Conservation (phyloP, 768 basidiomycete genomes). For the Leucosporidium scottii region DNA sequence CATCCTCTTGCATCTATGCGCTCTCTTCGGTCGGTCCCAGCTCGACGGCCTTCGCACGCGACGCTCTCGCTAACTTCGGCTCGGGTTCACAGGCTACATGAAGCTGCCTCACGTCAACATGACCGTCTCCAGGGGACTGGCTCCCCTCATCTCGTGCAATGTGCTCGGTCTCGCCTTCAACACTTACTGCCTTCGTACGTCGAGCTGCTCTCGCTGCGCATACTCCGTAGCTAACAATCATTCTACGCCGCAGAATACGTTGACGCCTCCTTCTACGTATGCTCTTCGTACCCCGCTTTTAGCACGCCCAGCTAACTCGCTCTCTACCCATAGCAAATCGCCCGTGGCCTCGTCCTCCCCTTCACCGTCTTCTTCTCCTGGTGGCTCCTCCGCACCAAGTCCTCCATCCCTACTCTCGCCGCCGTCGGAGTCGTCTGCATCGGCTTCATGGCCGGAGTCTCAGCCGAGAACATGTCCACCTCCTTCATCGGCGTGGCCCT, state of each 20-base stretch:
- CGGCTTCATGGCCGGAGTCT: constrained; percentile 68
- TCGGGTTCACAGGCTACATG: constrained; percentile 56
- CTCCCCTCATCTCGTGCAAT: constrained; percentile 67
- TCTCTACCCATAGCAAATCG: constrained; percentile 56
- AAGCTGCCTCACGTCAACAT: constrained; percentile 61
- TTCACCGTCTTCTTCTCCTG: constrained; percentile 87
- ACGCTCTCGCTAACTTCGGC: background rate
- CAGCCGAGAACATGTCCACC: constrained; percentile 28
- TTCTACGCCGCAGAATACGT: constrained; percentile 62
- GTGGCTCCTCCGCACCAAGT: constrained; percentile 61
- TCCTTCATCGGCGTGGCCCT: constrained; percentile 72
- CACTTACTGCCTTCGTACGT: constrained; percentile 35
- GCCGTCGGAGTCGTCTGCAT: constrained; percentile 74
- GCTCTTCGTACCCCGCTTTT: no score
- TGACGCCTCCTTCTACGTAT: constrained; percentile 76
- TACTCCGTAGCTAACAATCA: constrained; percentile 54
- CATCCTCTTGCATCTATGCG: constrained; percentile 55
- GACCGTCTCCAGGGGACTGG: constrained; percentile 62
- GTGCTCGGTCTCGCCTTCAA: constrained; percentile 58
- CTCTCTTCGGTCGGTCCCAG: constrained; percentile 34
- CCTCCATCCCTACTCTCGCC: constrained; percentile 64
- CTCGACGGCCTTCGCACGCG: background rate
- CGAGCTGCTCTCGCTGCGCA: constrained; percentile 9
- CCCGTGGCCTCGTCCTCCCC: constrained; percentile 84
- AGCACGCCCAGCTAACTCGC: background rate